Base-by-base conservation (phyloP, 192 early-diverging fungal genomes). In the Backusella circina region DNA sequence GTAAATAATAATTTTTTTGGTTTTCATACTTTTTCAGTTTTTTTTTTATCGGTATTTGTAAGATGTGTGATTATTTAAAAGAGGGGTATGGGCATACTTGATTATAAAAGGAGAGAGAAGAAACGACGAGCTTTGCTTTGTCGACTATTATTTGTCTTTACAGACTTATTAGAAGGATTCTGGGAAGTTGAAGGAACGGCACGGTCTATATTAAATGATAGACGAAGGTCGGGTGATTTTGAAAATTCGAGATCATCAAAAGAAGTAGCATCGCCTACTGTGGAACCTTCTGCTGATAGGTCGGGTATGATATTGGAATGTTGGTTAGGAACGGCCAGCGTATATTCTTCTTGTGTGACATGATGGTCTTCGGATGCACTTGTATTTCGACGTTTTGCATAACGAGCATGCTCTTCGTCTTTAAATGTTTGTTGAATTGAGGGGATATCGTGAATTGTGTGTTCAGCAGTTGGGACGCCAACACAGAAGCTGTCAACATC, bases 51-150 rank as follows among this genome's bases (percentile, higher is more conserved):
- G 18, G 23, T 70, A 37, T 39, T 28, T 1, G 9, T 21, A 26
- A 30, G 18, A 44, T 21, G 18, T 67, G 65, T 31, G 32, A 61
- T 61, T 61, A 61, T 61, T 54, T 26, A 61, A 67, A 67, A 33
- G 65, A 67, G 28, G 65, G 65, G 65, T 33, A 67, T 67, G 65
- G 65, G 51, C 38, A 30, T 66, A 66, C 1, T 30, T 33, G 6
- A 68, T 75, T 38, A 69, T 50, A 54, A 57, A 69, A 67, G 74
- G 74, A 75, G 74, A 8, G 74, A 70, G 37, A 75, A 69, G 21
- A 75, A 75, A 35, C 74, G 74, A 51, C 74, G 44, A 4, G 39
- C 50, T 69, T 61, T 75, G 41, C 33, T 54, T 51, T 75, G 64
- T 68, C 44, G 32, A 32, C 67, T 65, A 36, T 39, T 38, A 13